Base-by-base conservation (phyloP, 78 protist species). In the Isochrysis galbana region DNA sequence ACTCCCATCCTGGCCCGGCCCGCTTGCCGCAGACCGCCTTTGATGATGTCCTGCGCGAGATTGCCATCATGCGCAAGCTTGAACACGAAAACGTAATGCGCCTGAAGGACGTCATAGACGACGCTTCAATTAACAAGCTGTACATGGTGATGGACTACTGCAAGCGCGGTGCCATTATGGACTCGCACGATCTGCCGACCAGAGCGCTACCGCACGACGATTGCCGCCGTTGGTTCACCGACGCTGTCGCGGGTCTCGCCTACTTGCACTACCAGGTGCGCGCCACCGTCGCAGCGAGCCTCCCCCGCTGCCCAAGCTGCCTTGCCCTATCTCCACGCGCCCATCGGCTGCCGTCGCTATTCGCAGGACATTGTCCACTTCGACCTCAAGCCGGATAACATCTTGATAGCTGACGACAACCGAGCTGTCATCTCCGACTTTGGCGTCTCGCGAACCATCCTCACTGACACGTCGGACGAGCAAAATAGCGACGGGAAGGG, bases 371-470 rank as follows among this genome's bases (percentile, higher is more conserved):
- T 83, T 14, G 89, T 83, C 29, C 89, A 83, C 11, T 42, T 42
- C 29, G 89, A 83, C 89, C 69, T 83, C 32, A 83, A 83, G 89
- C 89, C 89, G 5, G 89, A 83, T 61, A 83, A 83, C 89, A 46
- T 83, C 17, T 32, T 83, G 39, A 5, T 46, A 36, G 34, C 69
- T 5, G 48, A 39, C 10, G 89, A 83, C 69, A 34, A 38, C 42
- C 51, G 87, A 32, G 45, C 25, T 17, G 36, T 78, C 54, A 38
- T 78, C 17, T n/a, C 48, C 48, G 87, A 78, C 54, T 42, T 78
- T 42, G 87, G 87, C 51, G 48, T 42, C 36, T 25, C 36, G 7
- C 87, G 87, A 14, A 41, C 19, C 39, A 38, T 78, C 87, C 5
- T 2, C 87, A 19, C 5, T 42, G n/a, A n/a, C n/a, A n/a, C n/a